Conservation (phyloP, 805 yeast genomes). For the Hanseniaspora singularis region DNA sequence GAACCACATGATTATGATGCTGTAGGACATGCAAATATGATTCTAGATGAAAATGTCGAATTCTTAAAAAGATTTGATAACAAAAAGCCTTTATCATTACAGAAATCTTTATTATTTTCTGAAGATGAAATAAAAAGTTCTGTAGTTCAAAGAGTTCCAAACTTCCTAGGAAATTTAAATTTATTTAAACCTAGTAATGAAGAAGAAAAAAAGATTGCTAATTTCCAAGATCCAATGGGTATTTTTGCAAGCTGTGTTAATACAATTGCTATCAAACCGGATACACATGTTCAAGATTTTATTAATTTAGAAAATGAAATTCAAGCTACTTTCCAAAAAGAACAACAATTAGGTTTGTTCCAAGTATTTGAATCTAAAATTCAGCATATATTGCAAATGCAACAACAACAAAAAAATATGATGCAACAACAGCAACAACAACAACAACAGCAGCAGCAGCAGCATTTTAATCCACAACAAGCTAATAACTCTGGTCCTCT, state of each 20-base stretch:
- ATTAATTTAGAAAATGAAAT: conserved; percentile 11
- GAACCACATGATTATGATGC: conserved; percentile 7
- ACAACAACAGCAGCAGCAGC: conserved; percentile 17
- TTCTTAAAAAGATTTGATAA: not conserved
- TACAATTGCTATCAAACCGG: conserved; percentile 1
- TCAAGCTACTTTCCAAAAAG: conserved; percentile 8
- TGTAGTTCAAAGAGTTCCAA: conserved; percentile 1
- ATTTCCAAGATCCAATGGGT: not conserved
- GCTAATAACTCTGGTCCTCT: conserved; percentile 20
- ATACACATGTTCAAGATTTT: conserved; percentile 2
- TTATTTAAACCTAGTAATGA: not conserved
- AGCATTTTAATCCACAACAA: conserved; percentile 17
- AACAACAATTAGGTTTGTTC: conserved; percentile 5
- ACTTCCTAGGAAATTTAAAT: not conserved
- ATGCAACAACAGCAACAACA: conserved; percentile 21
- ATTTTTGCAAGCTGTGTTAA: conserved; percentile 7
- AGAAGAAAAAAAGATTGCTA: not conserved
- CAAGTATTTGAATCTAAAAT: conserved; percentile 14
- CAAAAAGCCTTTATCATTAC: not conserved
- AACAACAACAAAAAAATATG: conserved; percentile 25
- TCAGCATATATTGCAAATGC: conserved; percentile 22
- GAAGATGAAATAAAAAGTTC: conserved; percentile 2
- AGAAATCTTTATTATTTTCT: not conserved
- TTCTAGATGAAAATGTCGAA: conserved; percentile 4
- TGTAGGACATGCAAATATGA: conserved; percentile 7